Evolutionary conservation across 2,329 filamentous ascomycete species (phyloP), one percentile per base, ranked within the genome.

Genomic region (Alternaria sp.): DNA sequence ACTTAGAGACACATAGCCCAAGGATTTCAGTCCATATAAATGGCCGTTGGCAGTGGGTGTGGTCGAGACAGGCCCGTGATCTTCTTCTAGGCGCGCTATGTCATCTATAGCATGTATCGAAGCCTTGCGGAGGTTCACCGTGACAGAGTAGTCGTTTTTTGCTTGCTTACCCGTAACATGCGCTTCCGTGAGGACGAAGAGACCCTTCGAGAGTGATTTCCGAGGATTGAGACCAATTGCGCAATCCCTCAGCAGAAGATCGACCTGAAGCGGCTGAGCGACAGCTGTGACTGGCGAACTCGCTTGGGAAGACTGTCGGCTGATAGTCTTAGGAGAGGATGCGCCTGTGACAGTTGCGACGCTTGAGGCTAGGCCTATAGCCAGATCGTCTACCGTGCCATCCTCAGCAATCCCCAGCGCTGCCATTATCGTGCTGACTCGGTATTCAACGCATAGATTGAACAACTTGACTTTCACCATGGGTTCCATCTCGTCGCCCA

Each of bases 401-500:
- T 91, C 87, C 15, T 90, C 87, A 13, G 86, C 85, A 3, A 96
- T 84, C 0, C 89, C 90, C 7, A 97, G 85, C 6, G 97, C 79
- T 56, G 93, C 92, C 84, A 97, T 90, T 1, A 97, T 79, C 0
- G 92, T 93, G 0, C 92, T 87, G 5, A 98, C 91, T 15, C 91
- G 90, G 77, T 99, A 99, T 76, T 99, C 96, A n/a, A 93, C 80
- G 62, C 89, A 90, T 5, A 97, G 71, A 65, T 97, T 93, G 79
- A 91, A 92, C 45, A 98, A 82, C 76, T 97, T 96, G 61, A 97
- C 79, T 77, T 96, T 97, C 69, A 97, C 84, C 7, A 93, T 89
- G 0, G 96, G 95, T 67, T 98, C 95, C 81, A 96, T 92, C 76
- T 98, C 95, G 76, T 98, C 94, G 0, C 93, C 93, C 68, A 99